A percentile compares a stretch with the other conserved stretches of the same genome.
phyloP scores from a whole-genome alignment of 192 early-diverging fungal genomes.

The Lobosporangium transversale region DNA sequence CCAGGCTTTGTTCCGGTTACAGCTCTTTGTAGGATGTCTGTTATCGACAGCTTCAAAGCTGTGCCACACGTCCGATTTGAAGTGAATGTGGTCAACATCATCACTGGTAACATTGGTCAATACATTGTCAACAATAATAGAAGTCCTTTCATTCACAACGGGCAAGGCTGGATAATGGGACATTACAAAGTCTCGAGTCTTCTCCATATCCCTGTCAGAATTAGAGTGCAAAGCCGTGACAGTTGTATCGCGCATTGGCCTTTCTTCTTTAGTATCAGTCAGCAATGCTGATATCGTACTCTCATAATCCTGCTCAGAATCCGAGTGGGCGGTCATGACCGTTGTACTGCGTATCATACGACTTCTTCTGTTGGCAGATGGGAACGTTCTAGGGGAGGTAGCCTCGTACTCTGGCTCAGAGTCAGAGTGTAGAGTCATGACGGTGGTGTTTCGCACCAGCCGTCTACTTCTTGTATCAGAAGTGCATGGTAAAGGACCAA shows the following conservation, averaged over 20 bases:
- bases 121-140: constrained; percentile 22
- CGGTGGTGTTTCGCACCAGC: constrained; percentile 29
- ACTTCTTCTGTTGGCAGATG: neutral
- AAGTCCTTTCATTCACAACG: neutral
- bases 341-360: constrained; percentile 22
- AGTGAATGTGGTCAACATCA: neutral
- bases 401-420: constrained; percentile 32
- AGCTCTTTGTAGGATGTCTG: too few relatives aligned
- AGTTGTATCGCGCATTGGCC: constrained; percentile 26
- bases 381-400: neutral
- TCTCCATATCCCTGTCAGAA: constrained; percentile 23
- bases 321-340: constrained; percentile 34
- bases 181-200: neutral
- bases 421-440: constrained; percentile 40
- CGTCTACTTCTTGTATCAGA: neutral
- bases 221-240: constrained; percentile 41
- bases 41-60: too few relatives aligned
- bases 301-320: constrained; percentile 27
- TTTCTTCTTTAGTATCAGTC: neutral
- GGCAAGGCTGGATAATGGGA: too few relatives aligned
- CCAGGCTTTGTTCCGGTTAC: too few relatives aligned
- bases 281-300: neutral
- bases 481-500: neutral
- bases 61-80: neutral
- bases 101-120: constrained; percentile 1